Conservation (phyloP, 495 filamentous ascomycete genomes). For the Penicillium diatomitis region DNA sequence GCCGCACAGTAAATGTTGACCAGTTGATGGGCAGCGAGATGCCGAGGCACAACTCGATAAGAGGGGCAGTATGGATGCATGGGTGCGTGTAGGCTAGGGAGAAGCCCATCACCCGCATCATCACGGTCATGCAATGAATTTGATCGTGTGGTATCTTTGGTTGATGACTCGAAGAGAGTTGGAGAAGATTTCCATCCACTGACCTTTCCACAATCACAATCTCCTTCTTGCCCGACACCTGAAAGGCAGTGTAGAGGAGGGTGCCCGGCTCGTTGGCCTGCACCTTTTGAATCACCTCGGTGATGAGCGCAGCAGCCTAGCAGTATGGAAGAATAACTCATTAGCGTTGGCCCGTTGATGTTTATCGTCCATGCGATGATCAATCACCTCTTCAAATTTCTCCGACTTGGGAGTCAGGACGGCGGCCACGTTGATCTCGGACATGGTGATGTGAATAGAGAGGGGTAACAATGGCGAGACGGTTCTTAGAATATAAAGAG, state of each 20-base stretch:
- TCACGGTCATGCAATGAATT: not conserved
- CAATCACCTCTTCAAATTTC: conserved; percentile 23
- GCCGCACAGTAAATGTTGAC: too few species aligned
- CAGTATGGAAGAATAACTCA: not conserved
- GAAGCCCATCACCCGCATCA: not conserved
- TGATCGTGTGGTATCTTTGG: too few species aligned
- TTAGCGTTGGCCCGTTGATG: not conserved
- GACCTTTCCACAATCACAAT: conserved; percentile 29
- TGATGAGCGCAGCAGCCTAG: conserved; percentile 16
- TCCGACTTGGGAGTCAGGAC: conserved; percentile 23
- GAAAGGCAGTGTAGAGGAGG: conserved; percentile 23
- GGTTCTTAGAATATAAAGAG: too few species aligned
- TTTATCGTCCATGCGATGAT: not conserved
- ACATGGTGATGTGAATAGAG: conserved; percentile 5
- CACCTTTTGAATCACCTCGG: conserved; percentile 19
- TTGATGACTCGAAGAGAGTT: not conserved
- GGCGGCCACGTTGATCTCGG: conserved; percentile 23
- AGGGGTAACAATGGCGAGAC: too few species aligned
- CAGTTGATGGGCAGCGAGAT: not conserved
- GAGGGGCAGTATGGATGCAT: not conserved
- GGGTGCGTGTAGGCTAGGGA: not conserved
- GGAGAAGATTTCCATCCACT: not conserved
- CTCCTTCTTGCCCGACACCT: conserved; percentile 18
- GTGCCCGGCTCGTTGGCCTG: conserved; percentile 26
- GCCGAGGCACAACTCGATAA: conserved; percentile 9